Conservation (phyloP, 257 asterid genomes). For the Thymus quinquecostatus region DNA sequence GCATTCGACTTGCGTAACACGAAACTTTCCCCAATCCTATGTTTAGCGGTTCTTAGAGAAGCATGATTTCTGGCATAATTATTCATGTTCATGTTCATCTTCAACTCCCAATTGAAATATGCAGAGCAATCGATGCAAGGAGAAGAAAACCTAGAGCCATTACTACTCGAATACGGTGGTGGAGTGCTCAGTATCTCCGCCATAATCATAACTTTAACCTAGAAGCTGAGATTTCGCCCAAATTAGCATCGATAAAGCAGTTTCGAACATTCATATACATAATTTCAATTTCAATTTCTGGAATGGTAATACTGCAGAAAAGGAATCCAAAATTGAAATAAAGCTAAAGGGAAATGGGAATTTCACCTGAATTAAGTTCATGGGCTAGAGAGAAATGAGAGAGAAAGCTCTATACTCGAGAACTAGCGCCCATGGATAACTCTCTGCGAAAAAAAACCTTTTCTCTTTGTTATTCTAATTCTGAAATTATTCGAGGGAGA, state of each 20-base stretch:
- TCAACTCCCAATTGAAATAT: constrained; percentile 29
- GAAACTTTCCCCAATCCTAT: constrained; percentile 9
- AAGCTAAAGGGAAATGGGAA: constrained; percentile 7
- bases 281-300: constrained; percentile 21
- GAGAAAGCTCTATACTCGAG: too few relatives aligned
- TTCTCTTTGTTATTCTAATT: too few relatives aligned
- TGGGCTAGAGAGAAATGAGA: not conserved
- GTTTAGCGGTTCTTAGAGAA: constrained; percentile 25
- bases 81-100: constrained; percentile 7
- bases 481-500: too few relatives aligned
- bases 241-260: constrained; percentile 27
- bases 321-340: constrained; percentile 8
- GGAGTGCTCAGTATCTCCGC: constrained; percentile 33
- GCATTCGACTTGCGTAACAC: constrained; percentile 14
- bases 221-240: constrained; percentile 23
- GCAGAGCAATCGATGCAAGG: constrained; percentile 36
- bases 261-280: not conserved
- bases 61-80: constrained; percentile 24
- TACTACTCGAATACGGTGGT: constrained; percentile 31
- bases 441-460: too few relatives aligned
- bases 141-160: constrained; percentile 30
- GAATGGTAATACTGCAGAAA: constrained; percentile 15
- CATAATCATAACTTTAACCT: constrained; percentile 40
- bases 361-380: constrained; percentile 22
- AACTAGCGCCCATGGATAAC: not conserved